Evolutionary conservation across 2,329 filamentous ascomycete genomes (phyloP).

Genomic region (Pseudogymnoascus sp.): DNA sequence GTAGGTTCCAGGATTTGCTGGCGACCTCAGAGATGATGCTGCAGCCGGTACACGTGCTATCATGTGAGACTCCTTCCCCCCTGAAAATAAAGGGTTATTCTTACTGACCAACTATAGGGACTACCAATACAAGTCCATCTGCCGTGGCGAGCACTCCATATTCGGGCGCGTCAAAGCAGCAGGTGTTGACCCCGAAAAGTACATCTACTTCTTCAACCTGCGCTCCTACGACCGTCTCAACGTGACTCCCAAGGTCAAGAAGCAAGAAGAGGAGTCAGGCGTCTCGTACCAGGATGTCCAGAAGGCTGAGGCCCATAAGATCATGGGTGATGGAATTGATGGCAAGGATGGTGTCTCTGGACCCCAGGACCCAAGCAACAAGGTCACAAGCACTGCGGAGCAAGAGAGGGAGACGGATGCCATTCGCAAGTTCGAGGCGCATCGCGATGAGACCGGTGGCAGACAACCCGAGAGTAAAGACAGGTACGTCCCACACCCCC

Average conservation of each 20-base stretch:
- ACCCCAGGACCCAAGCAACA: slow-evolving; percentile 13
- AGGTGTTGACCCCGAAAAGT: slow-evolving; percentile 67
- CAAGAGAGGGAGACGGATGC: slow-evolving; percentile 38
- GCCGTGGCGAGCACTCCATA: slow-evolving; percentile 84
- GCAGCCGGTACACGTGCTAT: slow-evolving; percentile 85
- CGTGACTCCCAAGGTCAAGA: slow-evolving; percentile 64
- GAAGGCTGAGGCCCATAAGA: slow-evolving; percentile 77
- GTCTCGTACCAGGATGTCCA: slow-evolving; percentile 82
- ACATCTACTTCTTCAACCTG: slow-evolving; percentile 92
- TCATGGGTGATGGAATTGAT: slow-evolving; percentile 71
- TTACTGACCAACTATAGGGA: slow-evolving; percentile 39
- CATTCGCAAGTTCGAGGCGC: slow-evolving; percentile 47
- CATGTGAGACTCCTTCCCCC: slow-evolving; percentile 40
- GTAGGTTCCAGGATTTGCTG: slow-evolving; percentile 80
- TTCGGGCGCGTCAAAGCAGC: slow-evolving; percentile 67
- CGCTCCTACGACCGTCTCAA: slow-evolving; percentile 89
- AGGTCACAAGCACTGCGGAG: slow-evolving; percentile 30
- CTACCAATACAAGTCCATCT: slow-evolving; percentile 95
- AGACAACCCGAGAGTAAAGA: slow-evolving; percentile 23
- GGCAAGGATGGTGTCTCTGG: slow-evolving; percentile 27
- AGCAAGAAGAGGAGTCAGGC: slow-evolving; percentile 73
- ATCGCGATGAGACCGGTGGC: slow-evolving; percentile 29
- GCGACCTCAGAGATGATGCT: slow-evolving; percentile 75
- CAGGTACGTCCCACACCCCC: neutral
- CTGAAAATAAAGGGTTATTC: slow-evolving; percentile 28